Base-by-base conservation (phyloP, 768 basidiomycete genomes). In the Boletus tylopilopsis region DNA sequence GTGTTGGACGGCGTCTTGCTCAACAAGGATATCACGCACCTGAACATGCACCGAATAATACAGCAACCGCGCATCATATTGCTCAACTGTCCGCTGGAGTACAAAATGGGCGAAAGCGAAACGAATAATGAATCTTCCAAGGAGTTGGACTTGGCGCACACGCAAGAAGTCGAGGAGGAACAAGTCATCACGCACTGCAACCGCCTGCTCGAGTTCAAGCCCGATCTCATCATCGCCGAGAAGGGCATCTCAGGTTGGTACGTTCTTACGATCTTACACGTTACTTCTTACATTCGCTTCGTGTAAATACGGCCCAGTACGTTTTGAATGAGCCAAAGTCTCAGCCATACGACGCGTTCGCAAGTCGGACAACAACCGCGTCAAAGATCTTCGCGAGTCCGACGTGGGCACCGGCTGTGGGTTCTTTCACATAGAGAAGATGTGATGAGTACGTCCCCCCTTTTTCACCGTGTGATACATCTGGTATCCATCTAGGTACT, bases 21-120 rank as follows among this genome's bases (percentile, higher is more conserved):
- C 60, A 99, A 98, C 81, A 99, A 99, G 77, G 96, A 98, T 65
- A 89, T 99, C 60, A 96, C 93, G 0, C 96, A 98, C 70, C 94
- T 95, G 10, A 85, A 89, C 59, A 99, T 98, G 96, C 76, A 94
- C 47, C 70, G 96, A 48, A 76, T 92, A 57, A 98, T 98, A 67
- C 80, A 76, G 53, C 89, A 91, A 57, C 96, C 95, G 4, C 73
- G 94, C 10, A 88, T 99, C 42, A 73, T 98, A 21, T 70, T 99
- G 35, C 73, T 98, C 34, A 94, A 96, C 68, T 98, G 94, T 68
- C 94, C 95, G 9, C 71, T 98, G 48, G 95, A 98, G 73, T 98
- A 99, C 74, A 99, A 98, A 75, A 98, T 98, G 76, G 95, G 95
- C 22, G 96, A 98, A 75, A 84, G 79, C 49, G 95, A 98, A 71